Base-by-base conservation (phyloP, 257 asterid genomes). In the Scutellaria barbata region DNA sequence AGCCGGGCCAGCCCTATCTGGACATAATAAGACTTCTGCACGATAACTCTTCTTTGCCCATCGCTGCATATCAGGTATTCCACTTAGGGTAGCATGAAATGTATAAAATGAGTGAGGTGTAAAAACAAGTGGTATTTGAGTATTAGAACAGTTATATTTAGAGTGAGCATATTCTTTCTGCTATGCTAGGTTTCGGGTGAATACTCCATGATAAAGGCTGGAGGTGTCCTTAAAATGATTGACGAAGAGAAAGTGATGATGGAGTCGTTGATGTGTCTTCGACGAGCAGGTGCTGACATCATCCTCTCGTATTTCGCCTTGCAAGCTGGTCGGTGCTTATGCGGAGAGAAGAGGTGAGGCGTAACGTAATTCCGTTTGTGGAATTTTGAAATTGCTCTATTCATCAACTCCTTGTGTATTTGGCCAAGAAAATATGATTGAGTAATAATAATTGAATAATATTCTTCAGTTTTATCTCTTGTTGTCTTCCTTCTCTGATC, bases 51-150 rank as follows among this genome's bases (percentile, higher is more conserved):
- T 76, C 95, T 60, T 73, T 94, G 84, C 99, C 99, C 54, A 84
- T 91, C 46, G 99, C 99, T 76, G 98, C 99, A 64, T 94, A 94
- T 75, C 99, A 94, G 96, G 99, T 91, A 76, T n/a, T n/a, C 40
- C n/a, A 30, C 35, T 30, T 3, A 8, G 12, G 7, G 37, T 54
- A 3, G 13, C 10, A 20, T 54, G 7, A 9, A 20, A 54, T 20
- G 37, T 55, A 55, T 5, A 0, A 22, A 22, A 30, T 3, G 35
- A 30, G 35, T 2, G 35, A 10, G 25, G 25, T 22, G 1, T 22
- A 22, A 3, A 22, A 22, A 30, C 3, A 5, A 30, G 35, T 2
- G 35, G 1, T 3, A 10, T 46, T 46, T 46, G 52, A 9, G 13
- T 46, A 46, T 18, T 53, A 50, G 2, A 4, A n/a, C 17, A 18